Evolutionary conservation across 345 rosid genomes (phyloP), one percentile per base, ranked within the genome.

Genomic region (Excoecaria agallocha): DNA sequence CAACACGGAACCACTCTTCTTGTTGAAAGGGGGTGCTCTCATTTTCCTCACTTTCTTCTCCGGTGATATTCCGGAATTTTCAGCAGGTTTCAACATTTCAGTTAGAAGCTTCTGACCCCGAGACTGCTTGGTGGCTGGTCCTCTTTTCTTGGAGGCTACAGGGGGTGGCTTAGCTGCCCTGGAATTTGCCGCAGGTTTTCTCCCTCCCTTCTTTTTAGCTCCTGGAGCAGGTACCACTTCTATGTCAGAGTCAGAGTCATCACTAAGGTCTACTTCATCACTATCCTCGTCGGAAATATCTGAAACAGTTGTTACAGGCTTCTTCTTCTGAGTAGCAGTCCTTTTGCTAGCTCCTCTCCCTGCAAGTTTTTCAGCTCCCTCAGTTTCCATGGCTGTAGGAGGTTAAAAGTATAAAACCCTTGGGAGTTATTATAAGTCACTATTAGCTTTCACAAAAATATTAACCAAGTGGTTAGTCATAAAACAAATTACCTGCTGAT

Each of bases 31-130:
- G 13, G 97, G 92, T 6, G 87, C 85, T 51, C 97, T 89, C 91
- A 84, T 89, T 84, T 87, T 94, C 83, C 97, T 87, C 74, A 89
- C 93, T 81, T 92, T 89, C 87, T 95, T 95, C 81, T 90, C 96
- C 0, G 98, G 98, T 0, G 97, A 90, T 45, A 84, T 83, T 24
- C 79, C 89, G 1, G 85, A 25, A 55, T 25, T 37, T 71, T 79
- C 91, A 11, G 84, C 79, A 20, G 92, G 91, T 78, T 86, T 83
- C 81, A 90, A 60, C 86, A 85, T 86, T 49, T 83, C 84, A 0
- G 89, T 84, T 19, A 91, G 60, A 17, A 86, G 90, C 87, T 81
- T 89, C 86, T 87, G 91, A 35, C 82, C 71, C 55, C 25, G 77
- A 17, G 84, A 48, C 82, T 85, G 77, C 83, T 84, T 85, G 63